Evolutionary conservation across 1,284 basidiomycete genomes (phyloP).

Genomic region (Mycosarcoma mackinlayi): DNA sequence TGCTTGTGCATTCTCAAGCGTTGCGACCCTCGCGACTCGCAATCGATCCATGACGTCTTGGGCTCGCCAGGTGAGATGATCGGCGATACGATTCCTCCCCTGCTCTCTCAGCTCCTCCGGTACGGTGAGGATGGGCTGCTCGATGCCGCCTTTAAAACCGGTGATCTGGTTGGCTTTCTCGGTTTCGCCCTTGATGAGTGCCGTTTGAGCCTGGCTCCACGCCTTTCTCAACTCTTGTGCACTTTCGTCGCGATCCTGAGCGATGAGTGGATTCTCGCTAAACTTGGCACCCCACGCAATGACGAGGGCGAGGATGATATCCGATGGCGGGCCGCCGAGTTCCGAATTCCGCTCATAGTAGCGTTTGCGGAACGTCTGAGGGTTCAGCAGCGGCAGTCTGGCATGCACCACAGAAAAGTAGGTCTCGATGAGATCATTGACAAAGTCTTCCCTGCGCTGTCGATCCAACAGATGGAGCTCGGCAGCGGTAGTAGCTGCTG

Average conservation of each 20-base stretch:
- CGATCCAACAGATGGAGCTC: slow-evolving; percentile 47
- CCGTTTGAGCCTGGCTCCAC: slow-evolving; percentile 35
- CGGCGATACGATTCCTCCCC: slow-evolving; percentile 80
- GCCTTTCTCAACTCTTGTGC: slow-evolving; percentile 48
- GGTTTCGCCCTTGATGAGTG: slow-evolving; percentile 40
- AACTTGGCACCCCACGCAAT: slow-evolving; percentile 92
- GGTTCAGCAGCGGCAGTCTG: slow-evolving; percentile 52
- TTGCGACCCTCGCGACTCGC: slow-evolving; percentile 84
- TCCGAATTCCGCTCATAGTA: slow-evolving; percentile 44
- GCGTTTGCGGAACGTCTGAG: slow-evolving; percentile 41
- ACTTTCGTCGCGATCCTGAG: slow-evolving; percentile 79
- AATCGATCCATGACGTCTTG: slow-evolving; percentile 75
- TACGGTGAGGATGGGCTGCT: slow-evolving; percentile 47
- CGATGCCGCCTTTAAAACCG: slow-evolving; percentile 46
- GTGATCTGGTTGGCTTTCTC: slow-evolving; percentile 47
- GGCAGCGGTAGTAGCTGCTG: slow-evolving; percentile 42
- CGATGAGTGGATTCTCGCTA: slow-evolving; percentile 83
- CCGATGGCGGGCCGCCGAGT: slow-evolving; percentile 70
- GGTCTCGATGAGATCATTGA: slow-evolving; percentile 54
- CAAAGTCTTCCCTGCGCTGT: slow-evolving; percentile 47
- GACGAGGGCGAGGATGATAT: slow-evolving; percentile 84
- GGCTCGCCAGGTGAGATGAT: slow-evolving; percentile 75
- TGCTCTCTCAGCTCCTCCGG: slow-evolving; percentile 34
- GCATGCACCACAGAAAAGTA: slow-evolving; percentile 59
- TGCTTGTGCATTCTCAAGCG: slow-evolving; percentile 76